phyloP scores from a whole-genome alignment of 2,329 filamentous ascomycete species.

The Aureobasidium lini region DNA sequence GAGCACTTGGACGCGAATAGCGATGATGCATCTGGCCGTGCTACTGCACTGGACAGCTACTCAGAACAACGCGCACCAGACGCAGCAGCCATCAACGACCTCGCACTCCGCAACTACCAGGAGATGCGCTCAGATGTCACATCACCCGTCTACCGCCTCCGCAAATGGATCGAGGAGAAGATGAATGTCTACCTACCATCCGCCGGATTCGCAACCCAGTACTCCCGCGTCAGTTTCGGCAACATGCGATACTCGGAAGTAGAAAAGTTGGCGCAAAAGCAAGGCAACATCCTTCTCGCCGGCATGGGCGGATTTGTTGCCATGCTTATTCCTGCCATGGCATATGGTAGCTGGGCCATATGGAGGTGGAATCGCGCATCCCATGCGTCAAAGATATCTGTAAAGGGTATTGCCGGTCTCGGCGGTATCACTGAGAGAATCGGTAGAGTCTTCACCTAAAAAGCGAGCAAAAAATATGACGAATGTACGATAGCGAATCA shows the following conservation, averaged over 20 bases:
- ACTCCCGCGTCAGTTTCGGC: conserved; percentile 84
- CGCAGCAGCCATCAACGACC: conserved; percentile 82
- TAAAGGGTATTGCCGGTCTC: conserved; percentile 12
- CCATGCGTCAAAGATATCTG: background rate
- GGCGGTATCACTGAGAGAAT: conserved; percentile 16
- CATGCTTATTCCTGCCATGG: conserved; percentile 24
- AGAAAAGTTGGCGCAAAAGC: conserved; percentile 58
- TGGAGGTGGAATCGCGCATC: conserved; percentile 21
- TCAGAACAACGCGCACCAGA: conserved; percentile 66
- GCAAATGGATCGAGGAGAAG: conserved; percentile 81
- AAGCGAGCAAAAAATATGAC: background rate
- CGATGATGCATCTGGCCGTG: conserved; percentile 31
- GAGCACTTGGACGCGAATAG: conserved; percentile 66
- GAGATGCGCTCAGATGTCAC: conserved; percentile 89
- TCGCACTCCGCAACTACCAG: conserved; percentile 82
- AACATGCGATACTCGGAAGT: conserved; percentile 88
- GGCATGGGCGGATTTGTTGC: conserved; percentile 42
- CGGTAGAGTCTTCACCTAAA: conserved; percentile 18
- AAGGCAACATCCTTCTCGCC: conserved; percentile 45
- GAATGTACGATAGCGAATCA: background rate
- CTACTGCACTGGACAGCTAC: conserved; percentile 61
- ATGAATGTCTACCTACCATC: conserved; percentile 68
- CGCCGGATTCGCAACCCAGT: conserved; percentile 86
- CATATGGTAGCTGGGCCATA: conserved; percentile 22
- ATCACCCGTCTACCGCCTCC: conserved; percentile 65